Conservation (phyloP, 441 rosid species). For the Erodium texanum region DNA sequence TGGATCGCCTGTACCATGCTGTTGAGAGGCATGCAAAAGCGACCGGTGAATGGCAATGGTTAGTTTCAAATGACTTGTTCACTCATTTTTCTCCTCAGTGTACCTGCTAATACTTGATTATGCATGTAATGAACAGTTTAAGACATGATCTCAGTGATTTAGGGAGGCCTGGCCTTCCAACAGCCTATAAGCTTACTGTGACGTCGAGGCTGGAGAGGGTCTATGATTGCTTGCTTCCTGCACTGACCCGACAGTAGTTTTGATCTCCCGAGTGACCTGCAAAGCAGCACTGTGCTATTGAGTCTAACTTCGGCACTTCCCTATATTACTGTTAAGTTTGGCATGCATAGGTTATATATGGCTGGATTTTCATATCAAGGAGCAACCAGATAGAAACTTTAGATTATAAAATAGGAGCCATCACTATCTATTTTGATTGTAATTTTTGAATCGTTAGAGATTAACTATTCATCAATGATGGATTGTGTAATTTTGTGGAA, state of each 20-base stretch:
- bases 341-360: too few relatives aligned
- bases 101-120: not conserved
- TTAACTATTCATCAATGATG: too few relatives aligned
- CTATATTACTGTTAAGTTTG: not conserved
- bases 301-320: not conserved
- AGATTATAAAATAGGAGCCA: too few relatives aligned
- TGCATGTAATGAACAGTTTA: conserved; percentile 41
- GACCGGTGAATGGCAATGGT: conserved; percentile 89
- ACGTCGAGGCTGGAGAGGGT: conserved; percentile 55
- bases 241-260: conserved; percentile 35
- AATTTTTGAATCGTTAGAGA: too few relatives aligned
- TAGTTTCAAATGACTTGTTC: conserved; percentile 19
- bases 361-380: too few relatives aligned
- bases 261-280: not conserved
- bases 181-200: conserved; percentile 55
- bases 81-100: not conserved
- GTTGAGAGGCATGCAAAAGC: conserved; percentile 66
- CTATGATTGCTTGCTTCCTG: conserved; percentile 78
- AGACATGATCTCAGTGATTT: conserved; percentile 69
- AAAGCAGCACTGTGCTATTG: not conserved
- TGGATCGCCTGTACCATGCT: conserved; percentile 61
- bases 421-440: too few relatives aligned
- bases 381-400: too few relatives aligned
- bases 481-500: too few relatives aligned
- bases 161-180: conserved; percentile 60